phyloP scores from a whole-genome alignment of 805 yeast genomes.

The Cyberlindnera suaveolens region DNA sequence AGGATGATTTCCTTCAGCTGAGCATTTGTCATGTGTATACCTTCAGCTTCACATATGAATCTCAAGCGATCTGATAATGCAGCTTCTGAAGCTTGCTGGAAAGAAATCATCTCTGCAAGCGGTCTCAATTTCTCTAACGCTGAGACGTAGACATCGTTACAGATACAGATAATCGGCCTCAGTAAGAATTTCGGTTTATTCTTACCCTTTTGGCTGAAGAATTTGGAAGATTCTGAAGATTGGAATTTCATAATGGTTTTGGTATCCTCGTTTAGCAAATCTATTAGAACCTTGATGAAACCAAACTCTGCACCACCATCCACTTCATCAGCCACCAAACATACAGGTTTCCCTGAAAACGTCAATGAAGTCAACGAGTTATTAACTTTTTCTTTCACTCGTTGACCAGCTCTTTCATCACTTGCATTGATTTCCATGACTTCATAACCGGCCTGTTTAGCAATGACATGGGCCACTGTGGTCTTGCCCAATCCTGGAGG shows the following conservation, averaged over 20 bases:
- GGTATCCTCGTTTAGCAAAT: constrained; percentile 52
- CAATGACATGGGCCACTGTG: constrained; percentile 77
- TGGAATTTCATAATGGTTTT: constrained; percentile 37
- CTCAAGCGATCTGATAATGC: constrained; percentile 41
- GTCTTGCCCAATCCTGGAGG: constrained; percentile 96
- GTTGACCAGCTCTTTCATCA: constrained; percentile 63
- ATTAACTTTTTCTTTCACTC: constrained; percentile 45
- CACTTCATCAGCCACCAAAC: constrained; percentile 83
- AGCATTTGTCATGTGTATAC: constrained; percentile 39
- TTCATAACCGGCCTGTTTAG: constrained; percentile 74
- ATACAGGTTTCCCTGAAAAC: constrained; percentile 67
- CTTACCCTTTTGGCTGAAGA: constrained; percentile 24
- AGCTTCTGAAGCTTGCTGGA: constrained; percentile 50
- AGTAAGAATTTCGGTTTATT: constrained; percentile 40
- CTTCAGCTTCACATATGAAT: constrained; percentile 51
- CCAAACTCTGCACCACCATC: constrained; percentile 74
- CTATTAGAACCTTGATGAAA: constrained; percentile 50
- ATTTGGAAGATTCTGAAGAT: constrained; percentile 20
- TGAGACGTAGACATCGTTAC: constrained; percentile 78
- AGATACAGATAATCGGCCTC: constrained; percentile 88
- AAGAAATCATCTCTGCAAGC: constrained; percentile 62
- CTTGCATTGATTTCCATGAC: constrained; percentile 83
- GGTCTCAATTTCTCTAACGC: constrained; percentile 72
- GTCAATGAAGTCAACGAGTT: constrained; percentile 64
- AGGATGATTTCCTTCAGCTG: constrained; percentile 61